Base-by-base conservation (phyloP, 2,329 filamentous ascomycete species). In the Calonectria henricotiae region DNA sequence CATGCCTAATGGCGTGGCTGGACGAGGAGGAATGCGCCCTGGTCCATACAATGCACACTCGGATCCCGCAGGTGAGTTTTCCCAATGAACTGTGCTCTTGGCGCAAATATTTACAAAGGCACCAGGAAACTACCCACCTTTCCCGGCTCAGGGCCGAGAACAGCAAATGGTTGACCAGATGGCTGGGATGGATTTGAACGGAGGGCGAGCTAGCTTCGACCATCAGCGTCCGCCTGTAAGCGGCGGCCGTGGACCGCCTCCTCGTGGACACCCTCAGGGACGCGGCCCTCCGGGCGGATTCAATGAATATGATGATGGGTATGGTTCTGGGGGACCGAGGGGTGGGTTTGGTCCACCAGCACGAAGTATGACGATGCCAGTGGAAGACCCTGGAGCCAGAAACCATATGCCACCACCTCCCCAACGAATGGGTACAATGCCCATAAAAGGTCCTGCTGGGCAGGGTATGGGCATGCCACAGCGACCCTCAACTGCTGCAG, bases 361-460 rank as follows among this genome's bases (percentile, higher is more conserved):
- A n/a, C 84, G 90, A 74, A 91, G 89, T 68, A 89, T 87, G 86
- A 92, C 90, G 5, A 89, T 91, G 88, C 89, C 89, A 2, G 79
- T 84, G 3, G 85, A 87, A 66, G 83, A 86, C 12, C 79, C 86
- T 62, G 83, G 85, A 20, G 79, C 81, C 20, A 81, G 83, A 74
- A 81, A 83, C 39, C 83, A 79, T 27, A 78, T 79, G 74, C 75
- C 74, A n/a, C 77, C 78, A 9, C 79, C 77, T 35, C 78, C 77
- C 25, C 82, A 80, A 44, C 82, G 84, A 35, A 80, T 80, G 68
- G 87, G 85, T 47, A 85, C 84, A 55, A 84, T 83, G 47, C 85
- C 87, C 1, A 86, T 86, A 60, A 85, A 85, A 73, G 85, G 83
- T 8, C 81, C 83, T 55, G 78, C 80, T 71, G 86, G 85, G 20